These are phyloP conservation scores for Boletus vermiculosoides DNA, from an alignment of 768 basidiomycete genomes.

Conservation along the genomic window DNA sequence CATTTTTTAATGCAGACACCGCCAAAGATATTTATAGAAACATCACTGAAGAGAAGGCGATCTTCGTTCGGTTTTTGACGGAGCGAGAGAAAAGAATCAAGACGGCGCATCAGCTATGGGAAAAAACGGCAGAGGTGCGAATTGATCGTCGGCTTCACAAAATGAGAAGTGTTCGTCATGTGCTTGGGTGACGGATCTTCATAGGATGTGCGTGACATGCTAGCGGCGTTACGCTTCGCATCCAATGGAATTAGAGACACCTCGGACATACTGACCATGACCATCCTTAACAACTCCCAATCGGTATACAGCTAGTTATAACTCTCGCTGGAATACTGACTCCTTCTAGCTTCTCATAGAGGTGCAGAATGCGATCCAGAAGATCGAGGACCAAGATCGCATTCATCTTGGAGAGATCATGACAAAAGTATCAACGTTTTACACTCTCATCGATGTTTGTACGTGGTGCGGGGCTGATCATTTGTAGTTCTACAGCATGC, in stretches of 20 bases:
- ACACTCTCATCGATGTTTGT: not conserved
- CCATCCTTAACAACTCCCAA: conserved; percentile 18
- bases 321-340: conserved; percentile 4
- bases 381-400: conserved; percentile 22
- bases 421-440: conserved; percentile 21
- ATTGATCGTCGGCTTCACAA: conserved; percentile 1
- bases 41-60: conserved; percentile 55
- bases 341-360: conserved; percentile 25
- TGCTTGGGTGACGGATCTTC: not conserved
- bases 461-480: conserved; percentile 14
- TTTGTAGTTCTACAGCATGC: conserved; percentile 24
- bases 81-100: conserved; percentile 42
- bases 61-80: conserved; percentile 46
- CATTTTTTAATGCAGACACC: conserved; percentile 40
- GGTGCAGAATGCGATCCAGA: conserved; percentile 17
- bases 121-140: conserved; percentile 26
- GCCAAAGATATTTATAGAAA: conserved; percentile 70
- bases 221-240: conserved; percentile 20
- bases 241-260: conserved; percentile 19
- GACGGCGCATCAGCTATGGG: conserved; percentile 31
- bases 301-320: conserved; percentile 15
- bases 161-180: not conserved
- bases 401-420: conserved; percentile 20
- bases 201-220: conserved; percentile 32
- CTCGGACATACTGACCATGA: conserved; percentile 20